A percentile compares a stretch with the other conserved stretches of the same genome.
Evolutionary conservation across 805 yeast species (phyloP).

Genomic region (Cyberlindnera mississippiensis): DNA sequence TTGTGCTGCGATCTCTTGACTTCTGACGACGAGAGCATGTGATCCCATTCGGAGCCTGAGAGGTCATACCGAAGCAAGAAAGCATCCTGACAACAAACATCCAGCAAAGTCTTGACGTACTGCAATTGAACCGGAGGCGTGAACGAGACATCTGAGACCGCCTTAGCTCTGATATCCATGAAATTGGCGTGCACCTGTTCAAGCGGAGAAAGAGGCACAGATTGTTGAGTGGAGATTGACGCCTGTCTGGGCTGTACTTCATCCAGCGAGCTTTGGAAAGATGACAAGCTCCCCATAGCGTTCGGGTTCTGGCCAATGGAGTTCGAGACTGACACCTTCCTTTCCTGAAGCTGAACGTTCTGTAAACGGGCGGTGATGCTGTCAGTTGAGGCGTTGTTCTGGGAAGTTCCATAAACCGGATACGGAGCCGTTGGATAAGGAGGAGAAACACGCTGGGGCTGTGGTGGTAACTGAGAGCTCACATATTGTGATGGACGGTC

Average conservation of each 20-base stretch:
- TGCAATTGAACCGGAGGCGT: conserved; percentile 4
- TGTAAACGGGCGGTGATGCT: conserved; percentile 10
- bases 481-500: conserved; percentile 6
- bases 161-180: not conserved
- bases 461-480: not conserved
- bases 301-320: not conserved
- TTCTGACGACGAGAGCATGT: conserved; percentile 37
- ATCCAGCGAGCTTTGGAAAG: conserved; percentile 10
- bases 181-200: conserved; percentile 6
- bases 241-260: conserved; percentile 4
- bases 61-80: conserved; percentile 35
- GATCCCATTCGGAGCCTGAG: conserved; percentile 40
- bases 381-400: conserved; percentile 9
- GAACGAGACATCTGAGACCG: not conserved
- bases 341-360: conserved; percentile 2
- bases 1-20: conserved; percentile 49
- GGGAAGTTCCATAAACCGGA: conserved; percentile 4
- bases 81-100: conserved; percentile 3
- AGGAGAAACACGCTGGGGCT: not conserved
- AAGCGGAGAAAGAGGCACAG: conserved; percentile 5
- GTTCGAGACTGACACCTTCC: not conserved
- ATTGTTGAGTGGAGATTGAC: not conserved
- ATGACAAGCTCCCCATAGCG: conserved; percentile 7
- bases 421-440: conserved; percentile 10
- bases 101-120: conserved; percentile 7